Evolutionary conservation across 306 rosid genomes (phyloP).

Genomic region (Adenanthera pavonina): DNA sequence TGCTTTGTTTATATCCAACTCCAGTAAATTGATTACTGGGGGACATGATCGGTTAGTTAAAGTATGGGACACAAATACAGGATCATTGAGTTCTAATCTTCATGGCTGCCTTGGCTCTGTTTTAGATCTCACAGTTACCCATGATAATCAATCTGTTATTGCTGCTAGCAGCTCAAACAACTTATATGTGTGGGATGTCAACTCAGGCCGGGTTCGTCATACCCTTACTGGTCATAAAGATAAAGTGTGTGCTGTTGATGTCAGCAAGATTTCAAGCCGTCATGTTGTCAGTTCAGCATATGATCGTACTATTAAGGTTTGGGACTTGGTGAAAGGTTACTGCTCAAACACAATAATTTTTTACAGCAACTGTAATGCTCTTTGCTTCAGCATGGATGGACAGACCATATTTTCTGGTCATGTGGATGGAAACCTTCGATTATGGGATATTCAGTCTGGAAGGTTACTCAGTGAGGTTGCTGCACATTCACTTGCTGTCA

Average conservation of each 20-base stretch:
- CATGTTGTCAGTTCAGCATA: conserved; percentile 90
- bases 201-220: conserved; percentile 82
- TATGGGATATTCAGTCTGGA: conserved; percentile 90
- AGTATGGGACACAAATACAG: conserved; percentile 89
- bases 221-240: conserved; percentile 92
- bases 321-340: conserved; percentile 96
- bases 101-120: conserved; percentile 94
- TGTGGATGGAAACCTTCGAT: conserved; percentile 89
- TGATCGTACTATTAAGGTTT: conserved; percentile 93
- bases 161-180: conserved; percentile 99
- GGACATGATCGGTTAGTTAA: conserved; percentile 91
- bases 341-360: conserved; percentile 86
- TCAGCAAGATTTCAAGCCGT: conserved; percentile 85
- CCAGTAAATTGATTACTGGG: conserved; percentile 82
- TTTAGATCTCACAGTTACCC: conserved; percentile 83
- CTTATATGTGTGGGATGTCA: conserved; percentile 84
- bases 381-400: conserved; percentile 89
- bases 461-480: conserved; percentile 89
- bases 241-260: conserved; percentile 97
- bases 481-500: conserved; percentile 83
- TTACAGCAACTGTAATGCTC: conserved; percentile 86
- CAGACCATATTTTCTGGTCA: conserved; percentile 91
- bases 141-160: conserved; percentile 83
- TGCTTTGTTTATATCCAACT: conserved; percentile 75
- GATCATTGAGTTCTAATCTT: conserved; percentile 65